Evolutionary conservation across 257 asterid species (phyloP).

Genomic region (Penstemon eatonii): DNA sequence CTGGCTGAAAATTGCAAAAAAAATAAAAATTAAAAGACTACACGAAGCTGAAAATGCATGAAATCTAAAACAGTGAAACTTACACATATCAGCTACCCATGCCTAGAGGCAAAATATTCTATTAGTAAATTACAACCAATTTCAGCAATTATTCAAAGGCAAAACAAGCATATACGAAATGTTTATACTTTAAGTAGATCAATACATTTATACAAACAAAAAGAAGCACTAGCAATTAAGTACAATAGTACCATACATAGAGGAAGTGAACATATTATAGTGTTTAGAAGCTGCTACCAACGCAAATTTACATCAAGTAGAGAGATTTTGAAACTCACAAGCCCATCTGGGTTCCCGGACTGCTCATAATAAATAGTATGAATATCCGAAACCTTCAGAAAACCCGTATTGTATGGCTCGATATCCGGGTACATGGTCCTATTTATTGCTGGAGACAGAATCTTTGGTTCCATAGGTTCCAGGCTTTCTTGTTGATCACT

Average conservation of each 20-base stretch:
- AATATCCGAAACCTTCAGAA: slow-evolving; percentile 84
- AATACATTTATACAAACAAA: slow-evolving; percentile 1
- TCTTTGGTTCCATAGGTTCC: slow-evolving; percentile 53
- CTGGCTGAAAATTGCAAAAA: slow-evolving; percentile 57
- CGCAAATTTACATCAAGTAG: neutral
- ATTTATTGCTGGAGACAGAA: slow-evolving; percentile 33
- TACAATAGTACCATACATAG: neutral
- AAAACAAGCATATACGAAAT: neutral
- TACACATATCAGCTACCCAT: too few species aligned
- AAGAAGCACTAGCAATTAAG: neutral
- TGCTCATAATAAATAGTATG: slow-evolving; percentile 85
- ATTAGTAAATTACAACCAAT: too few species aligned
- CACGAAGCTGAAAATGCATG: slow-evolving; percentile 14
- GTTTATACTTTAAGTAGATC: neutral
- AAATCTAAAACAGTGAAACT: neutral
- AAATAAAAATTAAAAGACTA: slow-evolving; percentile 23
- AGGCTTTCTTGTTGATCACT: slow-evolving; percentile 33
- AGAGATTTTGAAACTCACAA: slow-evolving; percentile 54
- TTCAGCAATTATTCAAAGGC: neutral
- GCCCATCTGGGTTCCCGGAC: slow-evolving; percentile 93
- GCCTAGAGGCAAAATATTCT: too few species aligned
- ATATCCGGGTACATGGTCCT: slow-evolving; percentile 66
- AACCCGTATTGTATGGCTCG: slow-evolving; percentile 77
- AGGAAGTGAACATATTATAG: neutral
- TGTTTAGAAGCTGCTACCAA: neutral